Base-by-base conservation (phyloP, 495 filamentous ascomycete genomes). In the Neurospora sp. region DNA sequence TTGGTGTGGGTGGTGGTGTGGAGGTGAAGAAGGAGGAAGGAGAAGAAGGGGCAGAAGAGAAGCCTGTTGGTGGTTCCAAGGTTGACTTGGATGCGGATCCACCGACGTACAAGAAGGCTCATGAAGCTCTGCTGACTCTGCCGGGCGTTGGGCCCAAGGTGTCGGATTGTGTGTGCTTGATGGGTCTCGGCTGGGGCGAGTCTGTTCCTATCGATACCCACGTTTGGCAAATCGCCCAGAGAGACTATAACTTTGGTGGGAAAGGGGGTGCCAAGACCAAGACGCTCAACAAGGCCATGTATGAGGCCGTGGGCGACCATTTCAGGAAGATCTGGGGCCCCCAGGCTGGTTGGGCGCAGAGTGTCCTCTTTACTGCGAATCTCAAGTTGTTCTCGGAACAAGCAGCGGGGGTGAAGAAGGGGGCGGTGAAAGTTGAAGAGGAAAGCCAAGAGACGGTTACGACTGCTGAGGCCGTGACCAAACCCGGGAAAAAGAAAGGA, bases 121-220 rank as follows among this genome's bases (percentile, higher is more conserved):
- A 98, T 79, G 91, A 92, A 76, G 89, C 91, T 74, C 84, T 99
- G 7, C 83, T 98, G 5, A 80, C 86, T 31, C 84, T 99, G 35
- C 87, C 93, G 72, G 96, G 96, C 2, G 96, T 98, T 9, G 96
- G 96, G 0, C 96, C 96, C 0, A 99, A 99, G 80, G 96, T 99
- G 6, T 90, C 96, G 5, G 96, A 99, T 80, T 99, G 96, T 79
- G 94, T 98, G 7, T 97, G 92, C 80, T 82, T 99, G 44, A 97
- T 99, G 93, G 97, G 96, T 14, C 84, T 99, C 6, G 95, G 95
- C n/a, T 98, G 96, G 94, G 90, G 92, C 8, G 96, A 98, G 80
- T 89, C 94, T 6, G 94, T 99, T 3, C 96, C 96, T 2, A 91
- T 99, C 39, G 96, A 99, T 82, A 99, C 96, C 4, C 96, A 99